Evolutionary conservation across 192 early-diverging fungal genomes (phyloP).

Genomic region (Glomus cerebriforme): DNA sequence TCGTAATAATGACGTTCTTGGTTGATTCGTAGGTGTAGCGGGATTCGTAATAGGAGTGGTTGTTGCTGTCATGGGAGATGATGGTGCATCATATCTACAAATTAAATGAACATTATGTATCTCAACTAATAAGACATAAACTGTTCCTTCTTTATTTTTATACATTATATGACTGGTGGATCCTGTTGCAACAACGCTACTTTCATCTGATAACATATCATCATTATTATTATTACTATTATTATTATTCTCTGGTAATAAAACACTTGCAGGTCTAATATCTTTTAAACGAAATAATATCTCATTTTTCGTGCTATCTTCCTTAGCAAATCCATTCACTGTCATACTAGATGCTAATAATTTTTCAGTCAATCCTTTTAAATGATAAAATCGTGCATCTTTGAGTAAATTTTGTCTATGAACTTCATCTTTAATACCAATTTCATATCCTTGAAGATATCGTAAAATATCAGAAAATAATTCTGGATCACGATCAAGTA

Average conservation of each 20-base stretch:
- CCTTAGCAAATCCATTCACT: slow-evolving; percentile 44
- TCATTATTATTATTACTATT: neutral
- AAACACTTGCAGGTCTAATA: slow-evolving; percentile 33
- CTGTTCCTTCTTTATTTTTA: slow-evolving; percentile 23
- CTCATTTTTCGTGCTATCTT: slow-evolving; percentile 27
- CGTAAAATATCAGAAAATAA: slow-evolving; percentile 55
- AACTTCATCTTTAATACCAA: slow-evolving; percentile 53
- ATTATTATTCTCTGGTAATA: neutral
- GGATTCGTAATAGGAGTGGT: neutral
- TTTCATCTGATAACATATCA: neutral
- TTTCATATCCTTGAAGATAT: slow-evolving; percentile 58
- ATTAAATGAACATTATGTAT: slow-evolving; percentile 15
- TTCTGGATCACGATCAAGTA: slow-evolving; percentile 54
- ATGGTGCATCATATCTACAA: slow-evolving; percentile 1
- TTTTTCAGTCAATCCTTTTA: slow-evolving; percentile 41
- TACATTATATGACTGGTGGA: slow-evolving; percentile 5
- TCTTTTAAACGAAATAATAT: slow-evolving; percentile 45
- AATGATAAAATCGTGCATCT: slow-evolving; percentile 47
- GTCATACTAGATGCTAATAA: slow-evolving; percentile 38
- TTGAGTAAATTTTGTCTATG: slow-evolving; percentile 58
- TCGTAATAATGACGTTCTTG: neutral
- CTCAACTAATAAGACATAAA: slow-evolving; percentile 28
- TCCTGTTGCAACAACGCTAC: neutral
- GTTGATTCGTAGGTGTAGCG: neutral
- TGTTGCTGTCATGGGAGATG: neutral